Evolutionary conservation across 805 yeast genomes (phyloP), one percentile per base, ranked within the genome.

Genomic region (Lipomyces orientalis): DNA sequence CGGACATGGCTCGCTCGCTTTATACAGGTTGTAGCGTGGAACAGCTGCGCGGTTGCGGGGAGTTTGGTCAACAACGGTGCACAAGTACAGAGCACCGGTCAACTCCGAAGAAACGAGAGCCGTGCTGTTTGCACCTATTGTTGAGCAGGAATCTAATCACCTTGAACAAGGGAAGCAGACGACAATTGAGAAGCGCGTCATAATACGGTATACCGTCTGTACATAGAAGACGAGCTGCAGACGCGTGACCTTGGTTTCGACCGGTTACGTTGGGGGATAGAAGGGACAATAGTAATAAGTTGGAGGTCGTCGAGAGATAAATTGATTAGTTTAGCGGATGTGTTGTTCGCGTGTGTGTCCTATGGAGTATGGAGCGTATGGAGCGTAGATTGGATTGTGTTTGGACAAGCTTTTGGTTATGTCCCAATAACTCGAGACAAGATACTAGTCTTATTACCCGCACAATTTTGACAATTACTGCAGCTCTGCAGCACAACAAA

Each of bases 81-180:
- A n/a, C 1, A 43, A 43, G n/a, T n/a, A 43, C 49, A 19, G 22
- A n/a, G 49, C 4, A 6, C 22, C 49, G 49, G 49, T 16, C 49
- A 43, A 43, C 49, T n/a, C 22, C 22, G 9, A 43, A 43, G 19
- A 43, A 43, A 43, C 10, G 22, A 16, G 19, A n/a, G 7, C 6
- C 25, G 8, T n/a, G 9, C 9, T 16, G 49, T 22, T 43, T 5
- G 49, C 49, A 10, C 49, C 49, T 43, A 43, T 37, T 37, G 22
- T n/a, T 43, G 49, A 43, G 49, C 49, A 43, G 49, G 49, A 43
- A 43, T 43, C 49, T 16, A 43, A 16, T 43, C 49, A 43, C 49
- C 49, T 43, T 43, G 22, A 43, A n/a, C 49, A 16, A 43, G 49
- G 49, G 49, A 43, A 43, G n/a, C 22, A 19, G 22, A 16, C 49